Evolutionary conservation across 2,329 filamentous ascomycete genomes (phyloP), one percentile per base, ranked within the genome.

Genomic region (Aureobasidium uvarum): DNA sequence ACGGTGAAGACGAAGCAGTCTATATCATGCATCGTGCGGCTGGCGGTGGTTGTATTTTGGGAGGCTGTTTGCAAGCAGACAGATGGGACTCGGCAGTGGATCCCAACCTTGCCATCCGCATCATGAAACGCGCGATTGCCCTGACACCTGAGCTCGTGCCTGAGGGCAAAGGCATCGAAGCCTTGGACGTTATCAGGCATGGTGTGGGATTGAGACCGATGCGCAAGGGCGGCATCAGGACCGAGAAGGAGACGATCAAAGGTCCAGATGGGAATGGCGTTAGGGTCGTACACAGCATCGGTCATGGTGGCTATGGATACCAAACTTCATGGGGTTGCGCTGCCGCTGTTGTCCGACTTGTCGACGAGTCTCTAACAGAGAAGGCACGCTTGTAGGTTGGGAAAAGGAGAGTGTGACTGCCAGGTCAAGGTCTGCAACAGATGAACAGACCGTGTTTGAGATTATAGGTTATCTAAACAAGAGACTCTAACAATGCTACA

Each of bases 21-120:
- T 97, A 97, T 74, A 83, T 90, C 55, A 96, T 97, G 92, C 87
- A 86, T 72, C 84, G 93, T 33, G 90, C 92, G 1, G 84, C 83
- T 20, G 80, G 87, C n/a, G 93, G 92, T 23, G 93, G 93, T 13
- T 95, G 91, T 0, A 83, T 96, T 48, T 80, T 96, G 2, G 93
- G 92, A n/a, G 93, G 93, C 2, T 94, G 88, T 54, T 90, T 96
- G 72, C 88, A 92, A 74, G 85, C 89, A 71, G 84, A 87, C 33
- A 89, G 87, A 72, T 96, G 91, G 91, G 90, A 95, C 70, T 84
- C 86, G 43, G 84, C 88, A 69, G 87, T 89, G 0, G 92, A 96
- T 71, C 88, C 89, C 0, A 91, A 90, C 73, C 81, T 92, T n/a
- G 91, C 92, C 0, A 78, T 84, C 63, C 84, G 92, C 14, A 96